These are phyloP conservation scores for Coemansia sp. DNA, from an alignment of 192 early-diverging fungal genomes.

Conservation along the genomic window DNA sequence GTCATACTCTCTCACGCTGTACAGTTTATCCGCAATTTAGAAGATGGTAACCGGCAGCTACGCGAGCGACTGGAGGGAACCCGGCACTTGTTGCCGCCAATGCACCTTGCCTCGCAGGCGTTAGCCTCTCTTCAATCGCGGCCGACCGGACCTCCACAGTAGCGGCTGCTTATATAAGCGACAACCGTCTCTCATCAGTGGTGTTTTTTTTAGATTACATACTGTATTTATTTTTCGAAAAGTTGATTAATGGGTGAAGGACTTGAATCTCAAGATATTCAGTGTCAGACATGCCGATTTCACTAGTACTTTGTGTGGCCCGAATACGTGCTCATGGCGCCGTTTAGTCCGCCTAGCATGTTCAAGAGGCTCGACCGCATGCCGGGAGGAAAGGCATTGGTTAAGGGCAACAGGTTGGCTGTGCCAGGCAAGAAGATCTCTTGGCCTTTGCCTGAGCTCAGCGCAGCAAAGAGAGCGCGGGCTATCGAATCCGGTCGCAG, in stretches of 20 bases:
- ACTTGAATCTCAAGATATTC: not conserved
- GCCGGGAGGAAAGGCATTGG: constrained; percentile 21
- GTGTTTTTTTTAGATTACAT: not conserved
- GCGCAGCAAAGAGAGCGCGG: constrained; percentile 58
- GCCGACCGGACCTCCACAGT: constrained; percentile 17
- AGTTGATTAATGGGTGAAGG: not conserved
- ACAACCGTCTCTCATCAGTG: not conserved
- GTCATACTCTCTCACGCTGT: constrained; percentile 82
- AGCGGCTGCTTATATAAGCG: not conserved
- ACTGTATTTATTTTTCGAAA: not conserved
- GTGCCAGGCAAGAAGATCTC: constrained; percentile 53
- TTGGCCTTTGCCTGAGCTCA: constrained; percentile 57
- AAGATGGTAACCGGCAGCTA: constrained; percentile 51
- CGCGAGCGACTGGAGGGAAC: constrained; percentile 43
- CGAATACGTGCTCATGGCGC: constrained; percentile 37
- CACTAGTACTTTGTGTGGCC: constrained; percentile 45
- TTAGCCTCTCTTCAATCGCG: constrained; percentile 15
- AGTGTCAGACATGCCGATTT: not conserved
- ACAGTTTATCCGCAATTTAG: constrained; percentile 65
- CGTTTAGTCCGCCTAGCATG: constrained; percentile 20
- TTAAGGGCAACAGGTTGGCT: constrained; percentile 19
- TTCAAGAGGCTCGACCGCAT: constrained; percentile 24
- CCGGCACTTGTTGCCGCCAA: constrained; percentile 20
- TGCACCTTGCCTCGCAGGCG: constrained; percentile 17
- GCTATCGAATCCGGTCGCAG: constrained; percentile 65